Evolutionary conservation across 305 asterid genomes (phyloP), one percentile per base, ranked within the genome.

Genomic region (Fraxinus sp.): DNA sequence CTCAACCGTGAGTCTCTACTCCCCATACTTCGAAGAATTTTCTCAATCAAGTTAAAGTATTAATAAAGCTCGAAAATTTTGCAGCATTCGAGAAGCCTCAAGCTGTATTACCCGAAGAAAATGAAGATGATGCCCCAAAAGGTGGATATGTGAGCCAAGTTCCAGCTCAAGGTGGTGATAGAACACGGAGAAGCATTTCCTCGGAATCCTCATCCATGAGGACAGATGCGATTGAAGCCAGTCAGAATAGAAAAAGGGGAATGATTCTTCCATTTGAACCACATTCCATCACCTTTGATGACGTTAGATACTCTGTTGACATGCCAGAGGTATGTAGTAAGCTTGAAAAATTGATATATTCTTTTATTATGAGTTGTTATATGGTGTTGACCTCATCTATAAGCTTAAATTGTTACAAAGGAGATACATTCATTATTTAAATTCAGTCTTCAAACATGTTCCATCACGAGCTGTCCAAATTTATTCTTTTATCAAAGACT

Each of bases 251-350:
- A 26, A 85, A 85, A 41, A 74, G 73, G 35, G 88, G 88, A 75
- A 85, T 85, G 88, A 78, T 85, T 74, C 88, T 85, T 78, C 88
- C 88, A 64, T 85, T 85, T 64, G 88, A 85, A 74, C 88, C 88
- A 24, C 88, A 85, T 82, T 82, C 88, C 37, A 68, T 85, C 75
- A 82, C 83, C 13, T 85, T 85, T 62, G 83, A 85, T 13, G 83
- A 85, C 10, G 80, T 85, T 75, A 46, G 44, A 49, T 85, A 85
- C 85, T 85, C 88, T 3, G 88, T 85, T 41, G 88, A 85, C 81
- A 85, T 85, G 88, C 88, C 88, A 30, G 76, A 2, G 46, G 76
- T 72, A 72, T 72, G 76, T 72, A 33, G 18, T 26, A 11, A 10
- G 18, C 37, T 68, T 26, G 74, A 68, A 4, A 28, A 10, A 0